These are phyloP conservation scores for Luvunga scandens DNA, from an alignment of 345 rosid species.

Conservation along the genomic window DNA sequence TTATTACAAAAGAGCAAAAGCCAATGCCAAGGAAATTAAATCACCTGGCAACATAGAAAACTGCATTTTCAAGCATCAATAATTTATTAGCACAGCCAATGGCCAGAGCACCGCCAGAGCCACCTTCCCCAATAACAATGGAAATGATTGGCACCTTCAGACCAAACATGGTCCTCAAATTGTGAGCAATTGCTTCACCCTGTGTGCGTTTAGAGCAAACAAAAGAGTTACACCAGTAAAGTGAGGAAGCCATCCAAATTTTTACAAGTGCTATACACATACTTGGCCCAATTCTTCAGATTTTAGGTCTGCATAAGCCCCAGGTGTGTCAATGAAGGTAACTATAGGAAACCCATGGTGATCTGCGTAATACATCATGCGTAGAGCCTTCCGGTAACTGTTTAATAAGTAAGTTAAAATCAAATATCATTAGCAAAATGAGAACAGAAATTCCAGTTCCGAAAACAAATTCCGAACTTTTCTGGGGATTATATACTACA, in stretches of 20 bases:
- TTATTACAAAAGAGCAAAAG: neutral
- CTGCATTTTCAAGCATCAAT: constrained; percentile 95
- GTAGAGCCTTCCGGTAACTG: constrained; percentile 86
- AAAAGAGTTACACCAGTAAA: constrained; percentile 21
- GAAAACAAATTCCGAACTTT: neutral
- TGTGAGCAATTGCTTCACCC: constrained; percentile 99
- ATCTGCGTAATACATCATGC: constrained; percentile 87
- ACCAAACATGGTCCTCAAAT: constrained; percentile 94
- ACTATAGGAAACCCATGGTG: constrained; percentile 81
- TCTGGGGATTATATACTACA: neutral
- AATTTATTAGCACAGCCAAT: constrained; percentile 92
- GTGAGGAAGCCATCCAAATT: constrained; percentile 3
- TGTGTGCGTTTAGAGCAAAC: constrained; percentile 27
- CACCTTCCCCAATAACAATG: constrained; percentile 97
- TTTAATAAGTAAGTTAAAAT: constrained; percentile 18
- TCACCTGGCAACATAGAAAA: constrained; percentile 97
- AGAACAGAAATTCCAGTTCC: neutral
- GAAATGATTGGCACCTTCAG: constrained; percentile 92
- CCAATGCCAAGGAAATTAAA: neutral
- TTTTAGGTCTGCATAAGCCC: constrained; percentile 76
- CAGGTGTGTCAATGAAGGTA: constrained; percentile 84
- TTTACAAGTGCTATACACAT: constrained; percentile 8
- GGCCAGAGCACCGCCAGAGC: constrained; percentile 99
- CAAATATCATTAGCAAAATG: constrained; percentile 9
- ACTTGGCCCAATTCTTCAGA: constrained; percentile 84